phyloP scores from a whole-genome alignment of 2,329 filamentous ascomycete species.

The Calonectria honghensis region DNA sequence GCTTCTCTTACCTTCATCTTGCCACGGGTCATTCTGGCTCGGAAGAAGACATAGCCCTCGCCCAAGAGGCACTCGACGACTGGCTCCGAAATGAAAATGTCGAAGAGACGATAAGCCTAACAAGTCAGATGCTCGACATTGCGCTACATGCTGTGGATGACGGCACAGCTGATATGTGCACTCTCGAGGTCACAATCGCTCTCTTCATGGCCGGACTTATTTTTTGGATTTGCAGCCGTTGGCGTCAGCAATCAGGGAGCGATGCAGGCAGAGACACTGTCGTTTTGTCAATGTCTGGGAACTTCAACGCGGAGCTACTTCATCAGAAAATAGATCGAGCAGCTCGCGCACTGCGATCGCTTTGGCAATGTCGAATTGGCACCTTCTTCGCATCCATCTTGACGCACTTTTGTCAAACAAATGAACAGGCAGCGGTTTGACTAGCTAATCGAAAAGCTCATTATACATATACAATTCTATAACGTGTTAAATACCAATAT shows the following conservation, averaged over 20 bases:
- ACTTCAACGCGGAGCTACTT: neutral
- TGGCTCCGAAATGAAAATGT: conserved; percentile 24
- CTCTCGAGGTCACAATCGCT: conserved; percentile 14
- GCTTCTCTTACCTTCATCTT: conserved; percentile 26
- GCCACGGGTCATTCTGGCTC: conserved; percentile 19
- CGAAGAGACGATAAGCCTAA: neutral
- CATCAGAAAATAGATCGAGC: conserved; percentile 25
- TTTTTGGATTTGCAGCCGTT: conserved; percentile 26
- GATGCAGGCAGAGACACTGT: too few species aligned
- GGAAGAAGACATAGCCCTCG: conserved; percentile 13
- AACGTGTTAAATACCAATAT: neutral
- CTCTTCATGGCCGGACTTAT: conserved; percentile 19
- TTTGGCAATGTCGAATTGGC: conserved; percentile 24
- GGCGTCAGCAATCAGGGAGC: neutral
- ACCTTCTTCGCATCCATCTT: conserved; percentile 16
- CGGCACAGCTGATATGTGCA: conserved; percentile 20
- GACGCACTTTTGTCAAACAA: conserved; percentile 2
- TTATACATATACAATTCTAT: neutral
- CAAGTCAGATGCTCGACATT: conserved; percentile 10
- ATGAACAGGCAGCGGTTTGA: neutral
- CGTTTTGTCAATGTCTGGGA: neutral
- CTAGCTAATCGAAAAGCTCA: neutral
- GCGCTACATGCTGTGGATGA: neutral
- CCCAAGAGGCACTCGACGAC: conserved; percentile 18
- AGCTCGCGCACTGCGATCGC: conserved; percentile 15